phyloP scores from a whole-genome alignment of 2,329 filamentous ascomycete species.

The Epichloe festucae region DNA sequence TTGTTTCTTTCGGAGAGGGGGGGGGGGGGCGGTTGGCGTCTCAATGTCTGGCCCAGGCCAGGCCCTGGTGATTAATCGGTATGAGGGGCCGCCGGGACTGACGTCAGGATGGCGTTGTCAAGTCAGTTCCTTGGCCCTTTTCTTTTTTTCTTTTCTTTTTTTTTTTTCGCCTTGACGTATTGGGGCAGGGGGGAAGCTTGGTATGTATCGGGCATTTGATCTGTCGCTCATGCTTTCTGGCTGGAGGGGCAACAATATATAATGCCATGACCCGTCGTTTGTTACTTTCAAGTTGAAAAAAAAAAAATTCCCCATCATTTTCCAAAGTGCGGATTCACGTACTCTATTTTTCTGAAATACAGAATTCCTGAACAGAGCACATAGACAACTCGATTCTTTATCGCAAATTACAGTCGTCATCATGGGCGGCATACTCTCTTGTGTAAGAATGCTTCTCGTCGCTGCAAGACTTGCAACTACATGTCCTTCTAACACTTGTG shows the following conservation, averaged over 20 bases:
- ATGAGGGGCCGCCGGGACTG: not conserved
- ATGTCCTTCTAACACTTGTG: not conserved
- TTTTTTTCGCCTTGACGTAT: not conserved
- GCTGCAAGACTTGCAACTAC: not conserved
- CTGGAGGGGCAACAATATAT: too few species aligned
- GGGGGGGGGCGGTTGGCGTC: too few species aligned
- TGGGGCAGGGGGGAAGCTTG: not conserved
- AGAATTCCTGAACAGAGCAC: not conserved
- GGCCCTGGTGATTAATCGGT: not conserved
- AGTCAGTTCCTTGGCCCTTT: not conserved
- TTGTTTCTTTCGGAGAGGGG: not conserved
- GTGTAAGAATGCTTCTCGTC: conserved; percentile 42
- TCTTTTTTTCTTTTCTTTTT: too few species aligned
- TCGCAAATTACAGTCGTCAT: conserved; percentile 11
- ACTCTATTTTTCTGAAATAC: too few species aligned
- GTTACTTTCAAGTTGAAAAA: too few species aligned
- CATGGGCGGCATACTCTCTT: conserved; percentile 77
- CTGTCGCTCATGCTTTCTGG: too few species aligned
- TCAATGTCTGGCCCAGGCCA: not conserved
- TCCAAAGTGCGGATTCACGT: too few species aligned
- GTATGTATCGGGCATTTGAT: too few species aligned
- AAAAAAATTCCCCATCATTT: too few species aligned
- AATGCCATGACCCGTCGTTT: too few species aligned
- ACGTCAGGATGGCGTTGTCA: not conserved
- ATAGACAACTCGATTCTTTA: not conserved